A percentile compares a stretch with the other conserved stretches of the same genome.
Conservation (phyloP, 495 filamentous ascomycete genomes). For the Neurospora tetraspora region DNA sequence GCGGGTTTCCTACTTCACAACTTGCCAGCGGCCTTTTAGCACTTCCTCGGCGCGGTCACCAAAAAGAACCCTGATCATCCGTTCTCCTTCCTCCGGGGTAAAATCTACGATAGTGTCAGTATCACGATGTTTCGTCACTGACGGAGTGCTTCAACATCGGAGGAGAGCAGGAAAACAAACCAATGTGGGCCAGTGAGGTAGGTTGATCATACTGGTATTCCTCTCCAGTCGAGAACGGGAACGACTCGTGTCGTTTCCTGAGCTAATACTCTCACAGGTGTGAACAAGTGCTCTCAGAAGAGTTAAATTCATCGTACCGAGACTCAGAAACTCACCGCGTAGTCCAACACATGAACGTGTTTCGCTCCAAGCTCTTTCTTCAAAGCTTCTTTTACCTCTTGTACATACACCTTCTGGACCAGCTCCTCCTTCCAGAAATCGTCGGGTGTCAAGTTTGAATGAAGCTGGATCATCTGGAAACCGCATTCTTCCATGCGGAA, state of each 20-base stretch:
- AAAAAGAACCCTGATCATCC: too few relatives aligned
- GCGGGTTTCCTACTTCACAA: background rate
- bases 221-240: background rate
- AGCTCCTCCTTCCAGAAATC: background rate
- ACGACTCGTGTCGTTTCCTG: background rate
- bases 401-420: background rate
- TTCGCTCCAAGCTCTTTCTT: background rate
- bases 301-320: too few relatives aligned
- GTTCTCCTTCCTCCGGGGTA: too few relatives aligned
- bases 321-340: background rate
- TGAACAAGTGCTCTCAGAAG: background rate
- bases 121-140: too few relatives aligned
- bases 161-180: too few relatives aligned
- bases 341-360: background rate
- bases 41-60: too few relatives aligned
- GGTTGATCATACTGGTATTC: background rate
- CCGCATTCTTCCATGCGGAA: background rate
- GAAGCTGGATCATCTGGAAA: background rate
- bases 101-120: background rate
- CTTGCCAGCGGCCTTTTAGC: background rate
- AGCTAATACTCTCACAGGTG: background rate
- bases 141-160: too few relatives aligned
- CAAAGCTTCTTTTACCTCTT: background rate
- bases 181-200: background rate
- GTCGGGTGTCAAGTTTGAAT: background rate